Percentiles rank a stretch among this genome's conserved stretches.
These are phyloP conservation scores for Sarcomyxa edulis DNA, from an alignment of 768 basidiomycete species.

Conservation along the genomic window DNA sequence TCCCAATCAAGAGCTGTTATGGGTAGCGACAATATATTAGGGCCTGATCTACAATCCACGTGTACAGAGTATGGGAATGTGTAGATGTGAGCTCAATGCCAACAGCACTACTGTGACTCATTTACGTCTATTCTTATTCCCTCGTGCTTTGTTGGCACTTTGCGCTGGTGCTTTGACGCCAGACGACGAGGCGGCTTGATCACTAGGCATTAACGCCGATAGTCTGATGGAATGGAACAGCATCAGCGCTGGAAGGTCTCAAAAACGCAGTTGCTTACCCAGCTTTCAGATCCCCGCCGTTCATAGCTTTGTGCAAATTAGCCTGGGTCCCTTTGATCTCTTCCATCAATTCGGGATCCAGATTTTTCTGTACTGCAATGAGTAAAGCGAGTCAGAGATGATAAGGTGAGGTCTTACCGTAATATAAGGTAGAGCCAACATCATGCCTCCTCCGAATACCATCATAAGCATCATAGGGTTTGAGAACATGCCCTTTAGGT, in stretches of 20 bases:
- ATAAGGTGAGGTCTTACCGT: conserved; percentile 40
- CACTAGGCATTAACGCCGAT: conserved; percentile 3
- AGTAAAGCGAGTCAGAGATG: conserved; percentile 8
- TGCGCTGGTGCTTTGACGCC: too few species aligned
- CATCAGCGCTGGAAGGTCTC: too few species aligned
- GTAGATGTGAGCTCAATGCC: too few species aligned
- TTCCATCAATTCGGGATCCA: conserved; percentile 66
- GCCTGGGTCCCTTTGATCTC: conserved; percentile 61
- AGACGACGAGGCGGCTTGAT: not conserved
- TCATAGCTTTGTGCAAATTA: conserved; percentile 50
- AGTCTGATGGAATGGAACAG: too few species aligned
- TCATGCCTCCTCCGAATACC: conserved; percentile 59
- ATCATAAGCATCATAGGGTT: conserved; percentile 86
- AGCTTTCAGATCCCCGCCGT: conserved; percentile 53
- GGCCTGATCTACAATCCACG: too few species aligned
- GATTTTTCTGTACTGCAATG: conserved; percentile 52
- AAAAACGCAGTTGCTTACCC: too few species aligned
- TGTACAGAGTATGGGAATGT: too few species aligned
- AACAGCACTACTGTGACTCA: too few species aligned
- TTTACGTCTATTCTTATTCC: conserved; percentile 32
- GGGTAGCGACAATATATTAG: too few species aligned
- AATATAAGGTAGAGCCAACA: conserved; percentile 70
- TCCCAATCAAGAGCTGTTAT: too few species aligned
- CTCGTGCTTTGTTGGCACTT: conserved; percentile 12
- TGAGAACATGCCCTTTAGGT: conserved; percentile 67